Evolutionary conservation across 1,284 basidiomycete species (phyloP), one percentile per base, ranked within the genome.

Genomic region (Ustilago trichophora): DNA sequence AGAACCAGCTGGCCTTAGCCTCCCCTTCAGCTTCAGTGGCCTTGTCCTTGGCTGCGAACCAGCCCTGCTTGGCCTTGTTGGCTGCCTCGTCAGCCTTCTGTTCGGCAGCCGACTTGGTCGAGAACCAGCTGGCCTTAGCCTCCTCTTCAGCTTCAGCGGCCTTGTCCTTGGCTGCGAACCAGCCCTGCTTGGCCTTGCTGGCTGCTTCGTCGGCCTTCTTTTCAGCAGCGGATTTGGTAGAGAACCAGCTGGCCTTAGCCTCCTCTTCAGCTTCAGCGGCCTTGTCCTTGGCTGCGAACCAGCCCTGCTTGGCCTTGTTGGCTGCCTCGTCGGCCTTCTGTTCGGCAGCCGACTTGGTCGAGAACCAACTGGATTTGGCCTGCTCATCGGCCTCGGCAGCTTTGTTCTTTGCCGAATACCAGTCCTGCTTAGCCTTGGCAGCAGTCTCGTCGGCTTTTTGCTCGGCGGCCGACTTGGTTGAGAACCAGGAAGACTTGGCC

Each of bases 151-250:
- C 63, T 26, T 66, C 50, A 12, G 38, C 53, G 6, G 57, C 52
- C 49, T 63, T 72, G 33, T 63, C 47, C 51, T 70, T 59, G n/a
- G 51, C 51, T 12, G 50, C 45, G 53, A 67, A 62, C 57, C 48
- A 62, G 27, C 55, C 37, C 6, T 38, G 33, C 49, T 63, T 64
- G 36, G 51, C 54, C 24, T 47, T 15, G 19, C 38, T 33, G 18
- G 42, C 40, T 10, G 53, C 52, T 18, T 66, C 48, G 12, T 57
- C 49, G 1, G 57, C 64, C 48, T 64, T 57, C 27, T 67, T 24
- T 44, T 58, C 37, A 18, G 43, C 37, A 34, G 45, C 19, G 12
- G 36, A 22, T 15, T 57, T 49, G 24, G 57, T 36, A 10, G 44
- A 37, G 43, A 56, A 55, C 46, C 43, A 49, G 25, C 49, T 18